These are phyloP conservation scores for Diaporthe citriasiana DNA, from an alignment of 2,329 filamentous ascomycete genomes.

Conservation along the genomic window DNA sequence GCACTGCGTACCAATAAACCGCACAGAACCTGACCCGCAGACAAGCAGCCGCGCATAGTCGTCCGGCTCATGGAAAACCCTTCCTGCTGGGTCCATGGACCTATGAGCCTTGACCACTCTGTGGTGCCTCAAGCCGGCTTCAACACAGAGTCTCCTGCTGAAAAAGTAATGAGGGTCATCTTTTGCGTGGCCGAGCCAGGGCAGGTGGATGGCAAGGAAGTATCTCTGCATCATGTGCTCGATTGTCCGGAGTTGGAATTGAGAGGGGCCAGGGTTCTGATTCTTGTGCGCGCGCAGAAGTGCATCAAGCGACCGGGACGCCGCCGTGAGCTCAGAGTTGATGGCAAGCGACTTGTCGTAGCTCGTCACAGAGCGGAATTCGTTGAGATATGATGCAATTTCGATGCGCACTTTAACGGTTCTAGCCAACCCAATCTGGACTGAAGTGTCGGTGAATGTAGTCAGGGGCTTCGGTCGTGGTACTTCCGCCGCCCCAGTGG, in stretches of 20 bases:
- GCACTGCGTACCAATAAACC: constrained; percentile 57
- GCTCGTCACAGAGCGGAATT: constrained; percentile 57
- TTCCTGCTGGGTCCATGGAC: constrained; percentile 56
- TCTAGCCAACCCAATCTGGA: constrained; percentile 61
- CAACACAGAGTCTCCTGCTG: constrained; percentile 55
- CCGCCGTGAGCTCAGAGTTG: constrained; percentile 60
- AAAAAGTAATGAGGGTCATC: constrained; percentile 66
- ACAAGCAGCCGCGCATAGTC: constrained; percentile 57
- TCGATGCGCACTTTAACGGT: constrained; percentile 60
- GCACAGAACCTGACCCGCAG: constrained; percentile 59
- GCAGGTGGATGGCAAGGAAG: constrained; percentile 69
- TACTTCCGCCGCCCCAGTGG: constrained; percentile 46
- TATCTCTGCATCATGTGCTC: constrained; percentile 62
- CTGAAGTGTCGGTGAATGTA: constrained; percentile 64
- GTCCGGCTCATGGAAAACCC: constrained; percentile 47
- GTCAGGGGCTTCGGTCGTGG: constrained; percentile 45
- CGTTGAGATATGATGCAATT: constrained; percentile 62
- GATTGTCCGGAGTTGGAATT: constrained; percentile 59
- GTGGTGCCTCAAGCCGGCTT: constrained; percentile 53
- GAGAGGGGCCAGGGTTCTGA: constrained; percentile 54
- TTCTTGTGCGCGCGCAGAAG: constrained; percentile 52
- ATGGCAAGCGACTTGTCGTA: constrained; percentile 64
- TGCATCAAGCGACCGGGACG: constrained; percentile 53
- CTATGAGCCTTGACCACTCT: constrained; percentile 48
- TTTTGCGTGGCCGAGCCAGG: constrained; percentile 60